Conservation (phyloP, 768 basidiomycete genomes). For the Neoboletus magnificus region DNA sequence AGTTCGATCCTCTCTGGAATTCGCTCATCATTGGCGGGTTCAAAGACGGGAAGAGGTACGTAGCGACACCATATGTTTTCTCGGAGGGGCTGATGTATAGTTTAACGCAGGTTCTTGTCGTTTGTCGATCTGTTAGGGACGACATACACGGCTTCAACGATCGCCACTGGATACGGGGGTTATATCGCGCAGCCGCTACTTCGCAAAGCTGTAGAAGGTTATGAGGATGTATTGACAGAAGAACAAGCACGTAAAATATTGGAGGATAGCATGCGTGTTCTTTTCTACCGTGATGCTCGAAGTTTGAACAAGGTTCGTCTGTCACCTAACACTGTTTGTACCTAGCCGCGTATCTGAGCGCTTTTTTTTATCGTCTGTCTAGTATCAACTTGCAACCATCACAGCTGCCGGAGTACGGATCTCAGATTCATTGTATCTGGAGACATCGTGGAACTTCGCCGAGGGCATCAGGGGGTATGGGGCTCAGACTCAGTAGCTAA, state of each 20-base stretch:
- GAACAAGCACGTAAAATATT: conserved; percentile 77
- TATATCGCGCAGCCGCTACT: conserved; percentile 93
- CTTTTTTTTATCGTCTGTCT: conserved; percentile 3
- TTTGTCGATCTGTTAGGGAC: conserved; percentile 97
- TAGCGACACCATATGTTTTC: neutral
- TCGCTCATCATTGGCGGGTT: conserved; percentile 88
- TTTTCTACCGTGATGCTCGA: conserved; percentile 95
- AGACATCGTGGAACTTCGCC: conserved; percentile 89
- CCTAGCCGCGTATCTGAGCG: neutral
- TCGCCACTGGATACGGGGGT: conserved; percentile 93
- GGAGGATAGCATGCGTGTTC: conserved; percentile 83
- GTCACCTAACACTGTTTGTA: neutral
- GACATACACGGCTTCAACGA: conserved; percentile 88
- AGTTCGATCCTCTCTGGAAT: conserved; percentile 96
- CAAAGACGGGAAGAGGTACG: conserved; percentile 77
- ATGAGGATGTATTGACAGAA: conserved; percentile 69
- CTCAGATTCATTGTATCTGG: conserved; percentile 69
- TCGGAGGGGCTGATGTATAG: neutral
- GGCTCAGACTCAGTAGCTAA: conserved; percentile 73
- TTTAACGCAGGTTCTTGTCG: conserved; percentile 71
- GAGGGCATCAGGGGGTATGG: conserved; percentile 92
- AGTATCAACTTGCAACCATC: conserved; percentile 96
- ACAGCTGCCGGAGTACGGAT: conserved; percentile 74
- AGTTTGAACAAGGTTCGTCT: conserved; percentile 85
- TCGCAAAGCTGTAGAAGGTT: conserved; percentile 84